Base-by-base conservation (phyloP, 2,329 filamentous ascomycete genomes). In the Polytolypa hystricis region DNA sequence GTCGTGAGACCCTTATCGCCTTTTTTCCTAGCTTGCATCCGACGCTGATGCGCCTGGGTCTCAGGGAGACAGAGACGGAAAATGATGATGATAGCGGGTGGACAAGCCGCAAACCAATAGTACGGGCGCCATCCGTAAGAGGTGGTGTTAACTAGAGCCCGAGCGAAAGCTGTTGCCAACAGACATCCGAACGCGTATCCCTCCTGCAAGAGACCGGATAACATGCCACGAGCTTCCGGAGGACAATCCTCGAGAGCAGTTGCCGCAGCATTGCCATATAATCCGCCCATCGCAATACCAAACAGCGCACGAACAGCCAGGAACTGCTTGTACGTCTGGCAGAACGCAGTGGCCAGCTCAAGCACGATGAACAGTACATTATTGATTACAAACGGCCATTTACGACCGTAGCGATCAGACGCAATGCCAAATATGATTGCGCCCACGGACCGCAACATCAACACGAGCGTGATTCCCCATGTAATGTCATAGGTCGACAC, bases 61-160 rank as follows among this genome's bases (percentile, higher is more conserved):
- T 94, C 86, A 4, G 83, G 81, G 1, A 94, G 69, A 54, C 71
- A 75, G 15, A 89, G 64, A 21, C 86, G 79, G 67, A 82, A 85
- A 37, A 77, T 51, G 52, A 93, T 93, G 59, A 93, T 80, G 20
- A 93, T 57, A 2, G 86, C 70, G 0, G 86, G 86, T 0, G 84
- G 83, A 25, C 79, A 73, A 4, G 85, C 84, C 9, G 79, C 85
- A 56, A 93, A 93, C 85, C 86, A 94, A 66, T 79, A 93, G 0
- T 93, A 66, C 0, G 85, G 84, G 5, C 86, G 70, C 86, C 86
- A 94, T 35, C 71, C 77, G 53, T 93, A 79, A 1, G 74, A 56
- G 0, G 85, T 91, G 1, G 84, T 91, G 56, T 82, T 65, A 33
- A 68, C 65, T 2, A 69, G 47, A 8, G 47, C 65, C 21, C 65